Evolutionary conservation across 2,329 filamentous ascomycete species (phyloP), one percentile per base, ranked within the genome.

Genomic region (Phialemoniopsis sp.): DNA sequence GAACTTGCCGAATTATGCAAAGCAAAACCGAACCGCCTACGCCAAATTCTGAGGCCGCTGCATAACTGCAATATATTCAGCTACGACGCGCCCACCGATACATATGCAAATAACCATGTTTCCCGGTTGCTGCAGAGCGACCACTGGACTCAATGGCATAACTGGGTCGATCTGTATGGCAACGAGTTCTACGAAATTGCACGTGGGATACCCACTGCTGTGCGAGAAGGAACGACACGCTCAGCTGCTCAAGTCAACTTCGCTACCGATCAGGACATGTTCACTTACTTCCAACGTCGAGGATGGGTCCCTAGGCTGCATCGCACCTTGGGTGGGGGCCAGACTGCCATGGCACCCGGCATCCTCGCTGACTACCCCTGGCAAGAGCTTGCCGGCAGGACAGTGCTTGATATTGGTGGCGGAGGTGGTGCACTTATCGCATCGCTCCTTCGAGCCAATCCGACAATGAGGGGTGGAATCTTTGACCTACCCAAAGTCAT

Each of bases 61-160:
- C 8, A 28, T n/a, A 14, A 14, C 34, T 8, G 5, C 34, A 16
- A 28, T 19, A 28, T 67, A 29, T 66, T 66, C 46, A 13, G 34
- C 8, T 62, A 53, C 41, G 49, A 63, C 38, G 17, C 38, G 1
- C n/a, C 14, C 4, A 54, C 49, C 1, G 52, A 50, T 2, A 42
- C 17, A 1, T 66, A 63, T 45, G 14, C 13, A 29, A 65, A 69
- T 47, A 68, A 58, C 42, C 37, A 16, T 8, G 38, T 48, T 3
- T 68, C 67, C 0, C 35, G 37, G 1, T 50, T 68, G 4, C 52
- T 70, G 3, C 38, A 34, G 0, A 43, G 45, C 3, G 50, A 60
- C 37, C 65, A 71, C 45, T 69, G 65, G 65, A 68, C 63, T 0
- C 62, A 67, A 45, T 70, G 66, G 67, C 59, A 51, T 15, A 58